These are phyloP conservation scores for Colletotrichum cordylinicola DNA, from an alignment of 2,329 filamentous ascomycete species.

Conservation along the genomic window DNA sequence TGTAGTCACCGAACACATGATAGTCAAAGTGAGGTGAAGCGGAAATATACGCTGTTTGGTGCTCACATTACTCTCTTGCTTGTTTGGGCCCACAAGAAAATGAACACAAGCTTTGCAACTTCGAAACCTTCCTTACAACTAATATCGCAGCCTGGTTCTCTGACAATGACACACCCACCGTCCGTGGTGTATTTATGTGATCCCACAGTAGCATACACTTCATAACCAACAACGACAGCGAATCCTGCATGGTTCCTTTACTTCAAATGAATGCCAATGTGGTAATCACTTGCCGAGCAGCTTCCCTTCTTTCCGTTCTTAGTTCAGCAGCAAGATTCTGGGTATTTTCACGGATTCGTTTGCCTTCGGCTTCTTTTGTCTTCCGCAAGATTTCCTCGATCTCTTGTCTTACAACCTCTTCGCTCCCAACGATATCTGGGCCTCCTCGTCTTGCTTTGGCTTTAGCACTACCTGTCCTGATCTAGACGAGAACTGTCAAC, in stretches of 20 bases:
- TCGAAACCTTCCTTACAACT: background rate
- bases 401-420: background rate
- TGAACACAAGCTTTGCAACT: background rate
- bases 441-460: background rate
- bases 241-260: background rate
- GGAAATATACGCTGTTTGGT: background rate
- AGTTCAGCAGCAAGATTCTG: background rate
- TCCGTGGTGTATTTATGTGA: background rate
- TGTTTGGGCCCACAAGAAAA: background rate
- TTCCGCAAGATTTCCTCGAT: background rate
- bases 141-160: background rate
- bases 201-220: background rate
- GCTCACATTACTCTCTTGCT: background rate
- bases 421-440: background rate
- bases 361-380: background rate
- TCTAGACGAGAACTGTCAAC: background rate
- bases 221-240: rapidly evolving
- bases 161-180: background rate
- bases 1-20: background rate
- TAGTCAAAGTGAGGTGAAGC: background rate
- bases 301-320: background rate
- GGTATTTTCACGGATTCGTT: background rate
- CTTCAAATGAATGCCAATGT: background rate
- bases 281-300: background rate
- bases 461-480: background rate